These are phyloP conservation scores for Ophiostoma quercus DNA, from an alignment of 2,329 filamentous ascomycete species.

Conservation along the genomic window DNA sequence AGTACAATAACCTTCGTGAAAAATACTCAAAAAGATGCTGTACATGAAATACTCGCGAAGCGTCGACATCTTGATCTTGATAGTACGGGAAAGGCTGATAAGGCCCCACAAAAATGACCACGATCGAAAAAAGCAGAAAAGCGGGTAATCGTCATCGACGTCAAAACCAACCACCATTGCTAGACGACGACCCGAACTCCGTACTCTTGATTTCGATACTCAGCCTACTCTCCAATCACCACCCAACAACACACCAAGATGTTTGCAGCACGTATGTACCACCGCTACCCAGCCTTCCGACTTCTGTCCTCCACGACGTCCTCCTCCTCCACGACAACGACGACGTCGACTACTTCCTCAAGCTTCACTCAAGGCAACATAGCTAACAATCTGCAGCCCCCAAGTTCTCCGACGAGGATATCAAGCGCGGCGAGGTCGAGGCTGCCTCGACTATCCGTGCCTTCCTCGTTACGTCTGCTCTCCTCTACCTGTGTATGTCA, in stretches of 20 bases:
- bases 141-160: conserved; percentile 11
- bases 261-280: conserved; percentile 57
- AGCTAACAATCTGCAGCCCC: conserved; percentile 36
- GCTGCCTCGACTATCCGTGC: conserved; percentile 63
- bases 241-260: conserved; percentile 39
- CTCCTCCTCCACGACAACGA: not conserved
- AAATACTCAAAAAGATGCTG: not conserved
- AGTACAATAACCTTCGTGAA: too few species aligned
- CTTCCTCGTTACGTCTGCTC: conserved; percentile 58
- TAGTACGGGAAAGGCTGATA: not conserved
- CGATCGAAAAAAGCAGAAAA: conserved; percentile 11
- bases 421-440: conserved; percentile 62
- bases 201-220: not conserved
- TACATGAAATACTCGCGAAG: not conserved
- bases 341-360: not conserved
- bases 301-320: too few species aligned
- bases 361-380: not conserved
- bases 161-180: conserved; percentile 2
- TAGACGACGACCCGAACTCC: not conserved
- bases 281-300: too few species aligned
- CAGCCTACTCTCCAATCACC: not conserved
- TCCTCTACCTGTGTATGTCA: conserved; percentile 73
- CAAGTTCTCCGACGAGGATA: conserved; percentile 64
- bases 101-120: conserved; percentile 15
- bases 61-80: not conserved